Percentiles rank a stretch among this genome's conserved stretches.
These are phyloP conservation scores for Sugiyamaella qingdaonensis DNA, from an alignment of 805 yeast genomes.

Conservation along the genomic window DNA sequence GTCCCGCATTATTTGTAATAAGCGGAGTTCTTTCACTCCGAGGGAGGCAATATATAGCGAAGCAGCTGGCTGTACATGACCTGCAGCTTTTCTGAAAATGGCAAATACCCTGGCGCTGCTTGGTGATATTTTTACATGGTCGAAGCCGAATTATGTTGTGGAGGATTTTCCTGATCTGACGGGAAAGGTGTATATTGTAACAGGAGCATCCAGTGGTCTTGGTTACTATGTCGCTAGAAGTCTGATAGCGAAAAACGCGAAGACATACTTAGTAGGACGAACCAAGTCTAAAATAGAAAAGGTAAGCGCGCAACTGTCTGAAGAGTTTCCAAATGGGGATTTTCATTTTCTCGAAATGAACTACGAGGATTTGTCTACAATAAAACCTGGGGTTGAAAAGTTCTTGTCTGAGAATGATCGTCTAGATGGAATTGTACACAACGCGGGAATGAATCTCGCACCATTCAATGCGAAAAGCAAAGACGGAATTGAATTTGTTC, in stretches of 20 bases:
- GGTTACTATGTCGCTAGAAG: slow-evolving; percentile 34
- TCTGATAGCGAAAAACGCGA: slow-evolving; percentile 33
- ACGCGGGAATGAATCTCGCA: slow-evolving; percentile 44
- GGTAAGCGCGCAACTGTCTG: slow-evolving; percentile 30
- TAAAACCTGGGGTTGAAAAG: slow-evolving; percentile 9
- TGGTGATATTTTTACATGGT: neutral
- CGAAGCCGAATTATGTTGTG: neutral
- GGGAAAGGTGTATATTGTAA: slow-evolving; percentile 32
- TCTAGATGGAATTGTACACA: slow-evolving; percentile 36
- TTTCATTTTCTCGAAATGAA: slow-evolving; percentile 34
- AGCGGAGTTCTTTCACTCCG: neutral
- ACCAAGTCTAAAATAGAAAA: slow-evolving; percentile 30
- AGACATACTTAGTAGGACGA: slow-evolving; percentile 38
- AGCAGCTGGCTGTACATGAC: neutral
- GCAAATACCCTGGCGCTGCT: neutral
- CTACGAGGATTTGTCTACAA: slow-evolving; percentile 8
- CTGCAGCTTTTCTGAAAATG: neutral
- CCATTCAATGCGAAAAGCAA: slow-evolving; percentile 30
- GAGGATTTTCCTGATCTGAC: slow-evolving; percentile 32
- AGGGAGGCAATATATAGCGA: neutral
- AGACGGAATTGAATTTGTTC: slow-evolving; percentile 44
- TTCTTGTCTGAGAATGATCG: slow-evolving; percentile 6
- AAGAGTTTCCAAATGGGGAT: slow-evolving; percentile 20
- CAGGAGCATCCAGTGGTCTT: slow-evolving; percentile 35
- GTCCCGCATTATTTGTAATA: too few relatives aligned